These are phyloP conservation scores for Elongisporangium undulatum DNA, from an alignment of 352 stramenopile species.

Conservation along the genomic window DNA sequence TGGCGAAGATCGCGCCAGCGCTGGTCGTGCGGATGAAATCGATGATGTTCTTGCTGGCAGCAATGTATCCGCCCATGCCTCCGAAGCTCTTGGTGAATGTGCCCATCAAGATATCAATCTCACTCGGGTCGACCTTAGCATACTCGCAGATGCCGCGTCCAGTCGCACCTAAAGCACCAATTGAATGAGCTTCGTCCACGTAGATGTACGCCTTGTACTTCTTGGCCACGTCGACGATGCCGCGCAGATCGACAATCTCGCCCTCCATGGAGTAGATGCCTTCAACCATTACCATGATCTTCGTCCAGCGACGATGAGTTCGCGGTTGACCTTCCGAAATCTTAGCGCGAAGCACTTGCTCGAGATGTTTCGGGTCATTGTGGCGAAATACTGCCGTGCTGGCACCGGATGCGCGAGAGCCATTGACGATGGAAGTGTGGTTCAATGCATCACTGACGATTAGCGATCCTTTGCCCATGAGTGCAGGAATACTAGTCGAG, in stretches of 20 bases:
- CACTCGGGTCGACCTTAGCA: constrained; percentile 88
- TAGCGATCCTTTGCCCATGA: constrained; percentile 89
- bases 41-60: constrained; percentile 47
- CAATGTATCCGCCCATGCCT: constrained; percentile 95
- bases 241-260: constrained; percentile 89
- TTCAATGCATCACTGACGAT: constrained; percentile 96
- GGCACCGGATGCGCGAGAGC: constrained; percentile 84
- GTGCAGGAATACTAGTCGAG: constrained; percentile 90
- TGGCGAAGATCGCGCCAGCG: constrained; percentile 28
- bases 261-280: constrained; percentile 97
- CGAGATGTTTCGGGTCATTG: constrained; percentile 91
- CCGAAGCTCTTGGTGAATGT: constrained; percentile 98
- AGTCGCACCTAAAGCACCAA: constrained; percentile 89
- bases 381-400: constrained; percentile 93
- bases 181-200: constrained; percentile 95
- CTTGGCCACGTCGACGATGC: constrained; percentile 88
- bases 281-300: constrained; percentile 94
- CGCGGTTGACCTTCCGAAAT: constrained; percentile 67
- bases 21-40: constrained; percentile 22
- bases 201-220: constrained; percentile 95
- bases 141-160: constrained; percentile 92
- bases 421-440: constrained; percentile 97
- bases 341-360: constrained; percentile 63
- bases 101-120: constrained; percentile 97
- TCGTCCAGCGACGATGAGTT: constrained; percentile 92